Base-by-base conservation (phyloP, 73 alveolate genomes). In the Chromera velia region DNA sequence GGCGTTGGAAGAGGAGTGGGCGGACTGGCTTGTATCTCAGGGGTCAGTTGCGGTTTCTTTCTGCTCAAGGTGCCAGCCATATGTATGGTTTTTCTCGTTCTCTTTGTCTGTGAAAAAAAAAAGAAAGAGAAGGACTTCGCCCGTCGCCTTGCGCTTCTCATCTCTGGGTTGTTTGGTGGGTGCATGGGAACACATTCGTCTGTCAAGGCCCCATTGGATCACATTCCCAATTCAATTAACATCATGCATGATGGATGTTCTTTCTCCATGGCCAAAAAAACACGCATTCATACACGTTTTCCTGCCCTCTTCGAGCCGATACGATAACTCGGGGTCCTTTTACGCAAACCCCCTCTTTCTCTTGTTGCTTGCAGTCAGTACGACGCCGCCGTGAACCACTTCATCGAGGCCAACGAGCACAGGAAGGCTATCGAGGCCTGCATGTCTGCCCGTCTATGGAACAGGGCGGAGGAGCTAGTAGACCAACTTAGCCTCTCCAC, bases 361-460 rank as follows among this genome's bases (percentile, higher is more conserved):
- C 75, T 77, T 46, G 87, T 84, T 0, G 81, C 78, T 32, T 47
- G 73, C 45, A 76, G 70, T 65, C 81, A 88, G 81, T 86, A 87
- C 40, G 96, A 90, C 62, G 90, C 92, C 34, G 91, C 92, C 26
- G 82, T 90, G 63, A 88, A 90, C 72, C 96, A 90, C 80, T 93
- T 81, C 81, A 91, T 93, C 17, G 96, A 97, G 92, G 99, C 99
- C 0, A 99, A 99, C 34, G 89, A 91, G 18, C 91, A 88, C 88
- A 91, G 87, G 79, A 97, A 96, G 83, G 99, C 99, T 32, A 96
- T 97, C 67, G 99, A 97, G 85, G 99, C 99, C 30, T 96, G 99
- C 45, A 96, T 97, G 80, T 48, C 86, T 1, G 86, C 86, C 24
- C 30, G 86, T 27, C 86, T 70, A 29, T 80, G 86, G 86, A 76